Base-by-base conservation (phyloP, 345 rosid species). In the Laguncularia racemosa region DNA sequence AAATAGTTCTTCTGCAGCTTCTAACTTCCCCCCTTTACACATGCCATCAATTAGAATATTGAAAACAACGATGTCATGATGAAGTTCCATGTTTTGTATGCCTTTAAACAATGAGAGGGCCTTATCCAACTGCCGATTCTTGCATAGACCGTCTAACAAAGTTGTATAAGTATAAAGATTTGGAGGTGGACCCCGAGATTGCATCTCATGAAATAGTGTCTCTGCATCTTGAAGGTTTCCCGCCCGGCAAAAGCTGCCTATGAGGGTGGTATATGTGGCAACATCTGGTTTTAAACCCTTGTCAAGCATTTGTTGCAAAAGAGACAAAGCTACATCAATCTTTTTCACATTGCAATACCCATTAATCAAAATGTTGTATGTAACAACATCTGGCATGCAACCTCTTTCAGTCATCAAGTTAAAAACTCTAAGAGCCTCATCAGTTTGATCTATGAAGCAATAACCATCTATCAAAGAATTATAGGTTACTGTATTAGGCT, bases 281-380 rank as follows among this genome's bases (percentile, higher is more conserved):
- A 48, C 20, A 6, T 23, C 19, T 1, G 71, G 71, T 23, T 14
- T 33, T 12, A 53, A 50, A 13, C 62, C 57, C 48, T 51, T 20
- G 17, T 18, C 10, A 0, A n/a, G 26, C 71, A 67, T 67, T 44
- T 67, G 47, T 26, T n/a, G 40, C 45, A 54, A 60, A 48, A 67
- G 14, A 46, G 6, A 33, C 43, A 50, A 19, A 2, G 66, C 66
- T 57, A 59, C 54, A 18, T 55, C 61, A 0, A 48, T 18, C 54
- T 11, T 60, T 38, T 38, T 16, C 1, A 6, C 40, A 33, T 49
- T 49, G 52, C 52, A 49, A 20, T n/a, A 49, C 52, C 52, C 16
- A 49, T n/a, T 49, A 14, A 49, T 49, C 52, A 49, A 49, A 1
- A 10, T 49, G 14, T 49, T 49, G 20, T 49, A 16, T n/a, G 20